Conservation (phyloP, 257 asterid species). For the Solanum chiquidenum region DNA sequence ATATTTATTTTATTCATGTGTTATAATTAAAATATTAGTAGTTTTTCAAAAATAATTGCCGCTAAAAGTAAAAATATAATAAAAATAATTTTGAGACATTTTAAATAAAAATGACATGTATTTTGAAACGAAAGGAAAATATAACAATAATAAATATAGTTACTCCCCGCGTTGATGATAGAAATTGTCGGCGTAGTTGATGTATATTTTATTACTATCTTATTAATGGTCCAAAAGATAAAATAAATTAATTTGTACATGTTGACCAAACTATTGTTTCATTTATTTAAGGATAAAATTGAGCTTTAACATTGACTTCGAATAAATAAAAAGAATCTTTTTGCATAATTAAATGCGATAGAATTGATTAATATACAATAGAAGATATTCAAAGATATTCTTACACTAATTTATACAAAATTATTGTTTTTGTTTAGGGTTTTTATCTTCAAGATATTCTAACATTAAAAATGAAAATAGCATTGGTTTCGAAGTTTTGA, state of each 20-base stretch:
- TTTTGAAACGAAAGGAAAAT: neutral
- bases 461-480: neutral
- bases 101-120: rapidly evolving
- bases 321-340: neutral
- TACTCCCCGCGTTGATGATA: neutral
- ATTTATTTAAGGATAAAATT: neutral
- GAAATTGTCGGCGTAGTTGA: neutral
- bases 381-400: neutral
- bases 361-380: neutral
- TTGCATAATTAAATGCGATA: neutral
- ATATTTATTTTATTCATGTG: neutral
- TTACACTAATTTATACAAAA: neutral
- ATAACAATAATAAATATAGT: neutral
- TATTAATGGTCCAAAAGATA: neutral
- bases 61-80: too few species aligned
- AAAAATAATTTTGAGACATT: neutral
- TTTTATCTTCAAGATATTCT: neutral
- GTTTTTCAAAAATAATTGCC: neutral
- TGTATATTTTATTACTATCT: neutral
- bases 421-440: neutral
- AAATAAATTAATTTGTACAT: neutral
- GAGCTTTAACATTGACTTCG: neutral
- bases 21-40: neutral
- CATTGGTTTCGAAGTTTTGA: neutral
- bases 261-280: neutral